Evolutionary conservation across 2,329 filamentous ascomycete genomes (phyloP).

Genomic region (Sporothrix phasma): DNA sequence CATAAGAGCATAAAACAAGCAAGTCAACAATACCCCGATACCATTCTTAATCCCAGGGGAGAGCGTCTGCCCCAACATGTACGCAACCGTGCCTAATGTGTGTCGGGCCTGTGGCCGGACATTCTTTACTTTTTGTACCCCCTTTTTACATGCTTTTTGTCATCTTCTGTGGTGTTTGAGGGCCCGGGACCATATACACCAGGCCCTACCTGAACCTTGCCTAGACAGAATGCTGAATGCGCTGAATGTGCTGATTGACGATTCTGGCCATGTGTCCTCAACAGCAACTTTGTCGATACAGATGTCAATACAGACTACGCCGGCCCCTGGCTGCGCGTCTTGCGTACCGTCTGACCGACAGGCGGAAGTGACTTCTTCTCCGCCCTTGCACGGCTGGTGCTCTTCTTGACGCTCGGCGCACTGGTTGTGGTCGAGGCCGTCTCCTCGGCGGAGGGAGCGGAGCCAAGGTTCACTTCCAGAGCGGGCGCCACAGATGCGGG

Average conservation of each 20-base stretch:
- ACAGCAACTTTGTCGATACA: not conserved
- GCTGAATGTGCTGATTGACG: too few species aligned
- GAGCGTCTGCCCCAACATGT: not conserved
- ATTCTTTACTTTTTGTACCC: not conserved
- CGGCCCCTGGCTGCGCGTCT: conserved; percentile 31
- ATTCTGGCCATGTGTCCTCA: too few species aligned
- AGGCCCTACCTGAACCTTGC: not conserved
- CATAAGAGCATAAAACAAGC: not conserved
- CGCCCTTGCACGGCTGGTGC: conserved; percentile 17
- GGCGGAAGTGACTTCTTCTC: conserved; percentile 24
- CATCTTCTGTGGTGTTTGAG: not conserved
- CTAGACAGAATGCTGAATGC: not conserved
- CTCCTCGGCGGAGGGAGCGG: not conserved
- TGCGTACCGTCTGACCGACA: conserved; percentile 29
- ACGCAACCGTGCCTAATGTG: too few species aligned
- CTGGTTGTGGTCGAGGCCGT: not conserved
- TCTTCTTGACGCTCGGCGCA: conserved; percentile 19
- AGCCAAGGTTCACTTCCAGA: not conserved
- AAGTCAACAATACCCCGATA: not conserved
- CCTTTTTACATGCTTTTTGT: not conserved
- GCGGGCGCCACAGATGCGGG: not conserved
- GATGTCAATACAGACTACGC: not conserved
- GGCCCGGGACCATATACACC: not conserved
- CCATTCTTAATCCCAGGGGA: not conserved
- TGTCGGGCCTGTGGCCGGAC: not conserved